These are phyloP conservation scores for Benincasa hispida DNA, from an alignment of 306 rosid species.

Conservation along the genomic window DNA sequence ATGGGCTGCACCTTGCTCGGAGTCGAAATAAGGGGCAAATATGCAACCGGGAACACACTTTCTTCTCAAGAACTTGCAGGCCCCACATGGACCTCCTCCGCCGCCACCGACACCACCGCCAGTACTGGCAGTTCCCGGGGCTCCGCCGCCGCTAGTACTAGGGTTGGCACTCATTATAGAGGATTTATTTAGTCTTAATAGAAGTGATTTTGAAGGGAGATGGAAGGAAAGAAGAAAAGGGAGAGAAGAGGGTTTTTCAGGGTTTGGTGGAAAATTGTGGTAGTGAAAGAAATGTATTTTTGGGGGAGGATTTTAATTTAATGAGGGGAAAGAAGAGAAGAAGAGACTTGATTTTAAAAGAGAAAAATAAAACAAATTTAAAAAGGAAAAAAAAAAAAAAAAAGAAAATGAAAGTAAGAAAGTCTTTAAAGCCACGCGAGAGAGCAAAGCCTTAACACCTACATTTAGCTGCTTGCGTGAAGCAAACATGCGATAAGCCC, in stretches of 20 bases:
- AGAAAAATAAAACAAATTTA: not conserved
- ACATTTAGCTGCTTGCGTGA: constrained; percentile 88
- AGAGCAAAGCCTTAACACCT: constrained; percentile 54
- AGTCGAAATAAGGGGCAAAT: constrained; percentile 87
- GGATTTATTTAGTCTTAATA: no score
- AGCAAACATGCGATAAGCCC: constrained; percentile 82
- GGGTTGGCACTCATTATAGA: constrained; percentile 62
- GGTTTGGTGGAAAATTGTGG: constrained; percentile 36
- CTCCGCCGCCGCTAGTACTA: constrained; percentile 16
- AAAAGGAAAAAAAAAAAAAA: not conserved
- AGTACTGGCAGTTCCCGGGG: not conserved
- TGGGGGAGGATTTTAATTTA: not conserved
- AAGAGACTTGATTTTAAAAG: not conserved
- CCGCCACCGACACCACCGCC: constrained; percentile 10
- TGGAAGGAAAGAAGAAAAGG: not conserved
- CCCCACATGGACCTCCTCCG: constrained; percentile 74
- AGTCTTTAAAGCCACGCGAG: constrained; percentile 94
- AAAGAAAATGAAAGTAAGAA: not conserved
- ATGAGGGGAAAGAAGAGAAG: constrained; percentile 4
- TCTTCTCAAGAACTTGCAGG: constrained; percentile 78
- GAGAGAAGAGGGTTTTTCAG: constrained; percentile 13
- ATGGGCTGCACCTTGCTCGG: constrained; percentile 81
- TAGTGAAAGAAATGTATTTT: constrained; percentile 13
- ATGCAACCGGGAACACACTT: constrained; percentile 74
- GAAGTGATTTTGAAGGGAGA: not conserved